Base-by-base conservation (phyloP, 352 stramenopile species). In the Phytophthora constricta region DNA sequence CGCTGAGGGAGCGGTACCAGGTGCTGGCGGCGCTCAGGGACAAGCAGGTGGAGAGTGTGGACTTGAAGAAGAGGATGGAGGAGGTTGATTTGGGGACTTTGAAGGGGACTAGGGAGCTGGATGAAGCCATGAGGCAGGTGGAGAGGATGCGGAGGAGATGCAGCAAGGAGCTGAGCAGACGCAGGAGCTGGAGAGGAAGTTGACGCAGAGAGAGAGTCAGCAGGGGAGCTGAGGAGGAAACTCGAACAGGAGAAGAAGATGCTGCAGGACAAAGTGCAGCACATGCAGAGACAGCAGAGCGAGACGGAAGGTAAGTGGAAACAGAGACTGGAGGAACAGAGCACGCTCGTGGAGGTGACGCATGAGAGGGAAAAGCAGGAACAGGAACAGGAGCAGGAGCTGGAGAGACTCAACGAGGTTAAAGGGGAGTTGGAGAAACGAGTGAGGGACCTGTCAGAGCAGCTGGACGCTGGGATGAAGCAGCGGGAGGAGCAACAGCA, bases 21-120 rank as follows among this genome's bases (percentile, higher is more conserved):
- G 83, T 83, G 41, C 42, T 82, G 5, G 39, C 74, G 19, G 73
- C 74, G 65, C 63, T 87, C 22, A 74, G 82, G 59, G 58, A 80
- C 26, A 76, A 82, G 34, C 76, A 84, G 26, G 61, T 74, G 17
- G 69, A 76, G 27, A 86, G 56, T 28, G 68, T 78, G 1, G 74
- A 85, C 10, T 42, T 92, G 20, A 42, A 54, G 10, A 58, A 61
- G 1, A 67, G 54, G 17, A 88, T 88, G 34, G 70, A 89, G 19
- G 78, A 90, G 39, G 86, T 91, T 45, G 82, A 92, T 48, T 50
- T 92, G 57, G 23, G n/a, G n/a, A n/a, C n/a, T n/a, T n/a, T n/a
- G n/a, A 86, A 16, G 72, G 47, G 20, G 69, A 77, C 20, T 48
- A 33, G 48, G 39, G 67, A 87, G 65, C 39, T 89, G 42, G 65